A percentile compares a stretch with the other conserved stretches of the same genome.
Conservation (phyloP, 768 basidiomycete genomes). For the Arthromyces matolae region DNA sequence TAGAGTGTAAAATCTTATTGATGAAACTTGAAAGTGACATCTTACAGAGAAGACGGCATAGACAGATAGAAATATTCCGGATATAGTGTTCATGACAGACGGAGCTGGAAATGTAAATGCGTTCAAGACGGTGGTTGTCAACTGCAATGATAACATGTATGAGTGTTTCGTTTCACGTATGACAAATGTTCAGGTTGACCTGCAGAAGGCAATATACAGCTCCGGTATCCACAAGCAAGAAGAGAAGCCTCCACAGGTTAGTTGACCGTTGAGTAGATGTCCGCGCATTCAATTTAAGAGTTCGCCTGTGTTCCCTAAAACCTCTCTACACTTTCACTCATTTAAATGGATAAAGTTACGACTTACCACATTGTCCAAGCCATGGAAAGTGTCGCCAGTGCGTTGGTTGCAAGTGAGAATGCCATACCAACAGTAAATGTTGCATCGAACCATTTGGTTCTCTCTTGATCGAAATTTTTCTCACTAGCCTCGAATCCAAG, state of each 20-base stretch:
- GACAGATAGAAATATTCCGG: neutral
- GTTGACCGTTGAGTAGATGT: neutral
- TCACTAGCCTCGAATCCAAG: neutral
- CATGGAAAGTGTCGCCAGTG: neutral
- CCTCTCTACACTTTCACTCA: too few relatives aligned
- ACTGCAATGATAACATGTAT: neutral
- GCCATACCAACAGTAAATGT: slow-evolving; percentile 1
- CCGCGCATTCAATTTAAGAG: neutral
- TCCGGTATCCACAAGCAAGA: slow-evolving; percentile 2
- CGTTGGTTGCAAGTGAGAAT: neutral
- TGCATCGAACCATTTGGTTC: neutral
- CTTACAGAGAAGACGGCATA: slow-evolving; percentile 5
- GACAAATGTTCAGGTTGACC: neutral
- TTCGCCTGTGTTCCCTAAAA: slow-evolving; percentile 2
- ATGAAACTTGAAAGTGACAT: too few relatives aligned
- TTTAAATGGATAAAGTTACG: neutral
- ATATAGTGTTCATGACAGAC: neutral
- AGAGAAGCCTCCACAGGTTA: slow-evolving; percentile 2
- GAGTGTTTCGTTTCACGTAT: neutral
- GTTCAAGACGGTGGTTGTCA: neutral
- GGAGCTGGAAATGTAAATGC: neutral
- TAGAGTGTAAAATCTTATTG: too few relatives aligned
- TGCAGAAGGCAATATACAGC: slow-evolving; percentile 1
- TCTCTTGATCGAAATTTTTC: neutral
- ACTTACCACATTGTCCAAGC: slow-evolving; percentile 3